These are phyloP conservation scores for Lyophyllum decastes DNA, from an alignment of 768 basidiomycete genomes.

Conservation along the genomic window DNA sequence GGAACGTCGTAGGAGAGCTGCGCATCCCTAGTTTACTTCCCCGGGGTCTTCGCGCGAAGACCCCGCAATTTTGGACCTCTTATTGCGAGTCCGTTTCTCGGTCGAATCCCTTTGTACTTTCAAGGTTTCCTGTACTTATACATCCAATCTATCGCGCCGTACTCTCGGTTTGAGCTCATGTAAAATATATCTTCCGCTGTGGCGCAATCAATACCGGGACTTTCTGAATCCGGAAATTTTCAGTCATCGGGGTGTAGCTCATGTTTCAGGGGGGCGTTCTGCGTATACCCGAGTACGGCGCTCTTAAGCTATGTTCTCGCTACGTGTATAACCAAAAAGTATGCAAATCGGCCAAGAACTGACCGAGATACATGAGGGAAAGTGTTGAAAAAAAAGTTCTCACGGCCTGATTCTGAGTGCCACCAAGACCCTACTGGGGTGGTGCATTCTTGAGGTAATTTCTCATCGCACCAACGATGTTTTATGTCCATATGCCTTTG, in stretches of 20 bases:
- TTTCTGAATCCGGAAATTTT: not conserved
- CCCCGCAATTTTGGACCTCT: not conserved
- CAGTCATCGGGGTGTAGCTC: not conserved
- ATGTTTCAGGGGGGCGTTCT: not conserved
- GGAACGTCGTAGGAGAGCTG: too few species aligned
- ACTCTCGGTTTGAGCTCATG: too few species aligned
- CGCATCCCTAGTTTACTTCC: constrained; percentile 4
- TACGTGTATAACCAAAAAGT: not conserved
- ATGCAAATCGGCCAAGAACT: not conserved
- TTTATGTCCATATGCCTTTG: not conserved
- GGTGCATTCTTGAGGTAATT: not conserved
- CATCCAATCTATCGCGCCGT: not conserved
- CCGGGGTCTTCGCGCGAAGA: too few species aligned
- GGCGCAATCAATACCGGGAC: too few species aligned
- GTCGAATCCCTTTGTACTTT: not conserved
- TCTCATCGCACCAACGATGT: not conserved
- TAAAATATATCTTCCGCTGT: too few species aligned
- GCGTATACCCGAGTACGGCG: not conserved
- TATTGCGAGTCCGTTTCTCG: not conserved
- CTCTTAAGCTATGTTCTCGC: not conserved
- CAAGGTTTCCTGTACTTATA: not conserved
- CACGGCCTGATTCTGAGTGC: not conserved
- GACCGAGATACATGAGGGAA: not conserved
- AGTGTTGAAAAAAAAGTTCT: not conserved
- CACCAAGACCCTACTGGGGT: not conserved